Evolutionary conservation across 805 yeast species (phyloP), one percentile per base, ranked within the genome.

Genomic region (Cyberlindnera veronae): DNA sequence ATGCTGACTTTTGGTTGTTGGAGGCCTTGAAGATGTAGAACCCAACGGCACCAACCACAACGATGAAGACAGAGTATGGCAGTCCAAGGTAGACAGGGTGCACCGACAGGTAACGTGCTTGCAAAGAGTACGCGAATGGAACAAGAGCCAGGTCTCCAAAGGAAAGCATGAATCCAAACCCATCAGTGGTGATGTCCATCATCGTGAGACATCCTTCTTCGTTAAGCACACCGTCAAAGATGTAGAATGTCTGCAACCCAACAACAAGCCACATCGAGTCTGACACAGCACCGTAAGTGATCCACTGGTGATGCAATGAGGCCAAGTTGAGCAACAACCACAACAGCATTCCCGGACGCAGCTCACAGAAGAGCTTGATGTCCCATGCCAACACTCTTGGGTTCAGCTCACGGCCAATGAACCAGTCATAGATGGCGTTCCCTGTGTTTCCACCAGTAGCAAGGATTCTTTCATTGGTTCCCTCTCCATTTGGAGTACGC

Each of bases 151-250:
- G 71, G 60, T 93, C 99, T 21, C 99, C 99, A 67, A 91, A 90
- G 3, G 89, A 79, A 38, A 93, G 70, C 99, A 93, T 93, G 65
- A 82, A 90, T 1, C 99, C 99, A 60, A 93, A 88, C 0, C 99
- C 99, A 65, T 93, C 99, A 10, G 96, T 86, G 6, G 95, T 84
- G 36, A 90, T 79, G 62, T 93, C 99, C 75, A 93, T 91, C 97
- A 93, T 93, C 6, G 93, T 79, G 44, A 93, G 68, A 11, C 81
- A 76, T 6, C 97, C 97, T 55, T 79, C 86, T 61, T 93, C 98
- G 61, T 89, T 88, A 50, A 87, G 67, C 1, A 91, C 95, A 35
- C 97, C 96, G 59, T 93, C 99, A 55, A 90, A 68, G 14, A 90
- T 81, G 58, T 93, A 93, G 55, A 82, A 81, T 1, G 81, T 76